These are phyloP conservation scores for Borealophlyctis nickersoniae DNA, from an alignment of 192 early-diverging fungal species.

Conservation along the genomic window DNA sequence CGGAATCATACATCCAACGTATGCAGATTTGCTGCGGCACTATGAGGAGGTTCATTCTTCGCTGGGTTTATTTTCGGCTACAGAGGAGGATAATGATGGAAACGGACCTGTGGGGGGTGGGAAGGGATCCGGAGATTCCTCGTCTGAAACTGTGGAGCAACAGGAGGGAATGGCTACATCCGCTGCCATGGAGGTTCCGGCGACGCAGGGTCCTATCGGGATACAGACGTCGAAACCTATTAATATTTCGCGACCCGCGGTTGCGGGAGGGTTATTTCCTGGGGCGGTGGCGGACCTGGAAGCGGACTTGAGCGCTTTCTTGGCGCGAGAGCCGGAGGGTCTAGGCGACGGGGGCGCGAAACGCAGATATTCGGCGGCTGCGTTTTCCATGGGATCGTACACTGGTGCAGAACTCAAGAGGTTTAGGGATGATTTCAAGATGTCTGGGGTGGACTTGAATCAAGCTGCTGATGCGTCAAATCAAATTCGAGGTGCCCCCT, in stretches of 20 bases:
- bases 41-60: slow-evolving; percentile 12
- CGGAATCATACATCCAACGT: slow-evolving; percentile 14
- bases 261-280: slow-evolving; percentile 15
- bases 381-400: slow-evolving; percentile 44
- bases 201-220: neutral
- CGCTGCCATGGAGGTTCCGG: neutral
- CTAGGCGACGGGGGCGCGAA: slow-evolving; percentile 21
- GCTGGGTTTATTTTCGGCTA: neutral
- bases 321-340: slow-evolving; percentile 19
- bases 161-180: neutral
- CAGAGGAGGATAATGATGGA: neutral
- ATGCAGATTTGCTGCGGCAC: slow-evolving; percentile 21
- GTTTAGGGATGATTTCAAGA: slow-evolving; percentile 31
- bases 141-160: neutral
- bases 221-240: slow-evolving; percentile 4
- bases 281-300: slow-evolving; percentile 25
- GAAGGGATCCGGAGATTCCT: neutral
- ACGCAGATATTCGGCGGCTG: slow-evolving; percentile 36
- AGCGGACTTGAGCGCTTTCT: slow-evolving; percentile 30
- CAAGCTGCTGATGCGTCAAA: neutral
- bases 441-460: slow-evolving; percentile 22
- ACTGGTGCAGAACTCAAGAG: slow-evolving; percentile 36
- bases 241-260: slow-evolving; percentile 1
- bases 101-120: neutral
- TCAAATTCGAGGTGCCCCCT: neutral